These are phyloP conservation scores for Inga oerstediana DNA, from an alignment of 306 rosid species.

Conservation along the genomic window DNA sequence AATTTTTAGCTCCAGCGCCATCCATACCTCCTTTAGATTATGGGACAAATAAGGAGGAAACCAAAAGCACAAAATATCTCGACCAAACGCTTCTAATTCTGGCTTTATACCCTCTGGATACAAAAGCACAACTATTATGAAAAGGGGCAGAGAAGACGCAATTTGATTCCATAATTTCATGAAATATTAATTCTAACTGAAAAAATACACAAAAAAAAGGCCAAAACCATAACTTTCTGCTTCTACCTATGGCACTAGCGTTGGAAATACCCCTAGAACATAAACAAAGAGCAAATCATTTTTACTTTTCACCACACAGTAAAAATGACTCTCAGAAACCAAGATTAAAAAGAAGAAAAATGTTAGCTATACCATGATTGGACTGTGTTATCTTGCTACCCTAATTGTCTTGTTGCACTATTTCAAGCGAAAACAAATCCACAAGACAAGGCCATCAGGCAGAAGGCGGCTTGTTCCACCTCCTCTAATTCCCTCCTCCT, in stretches of 20 bases:
- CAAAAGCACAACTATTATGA: background rate
- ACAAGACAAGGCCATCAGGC: constrained; percentile 70
- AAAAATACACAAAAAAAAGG: background rate
- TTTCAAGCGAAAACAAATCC: constrained; percentile 53
- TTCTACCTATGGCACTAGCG: constrained; percentile 22
- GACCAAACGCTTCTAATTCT: background rate
- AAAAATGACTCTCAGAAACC: background rate
- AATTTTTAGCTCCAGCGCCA: background rate
- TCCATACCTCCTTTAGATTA: background rate
- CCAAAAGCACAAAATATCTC: background rate
- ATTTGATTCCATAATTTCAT: constrained; percentile 11
- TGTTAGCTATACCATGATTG: constrained; percentile 7
- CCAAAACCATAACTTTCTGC: background rate
- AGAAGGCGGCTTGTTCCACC: constrained; percentile 77
- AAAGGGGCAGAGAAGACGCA: background rate
- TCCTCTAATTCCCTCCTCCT: constrained; percentile 59
- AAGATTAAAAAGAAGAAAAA: background rate
- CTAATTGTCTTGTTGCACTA: too few species aligned
- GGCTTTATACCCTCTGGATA: background rate
- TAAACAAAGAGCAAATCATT: constrained; percentile 27
- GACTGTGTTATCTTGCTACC: background rate
- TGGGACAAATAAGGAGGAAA: background rate
- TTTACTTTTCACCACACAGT: background rate
- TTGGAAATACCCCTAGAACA: constrained; percentile 32
- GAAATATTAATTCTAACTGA: constrained; percentile 29